Conservation (phyloP, 352 stramenopile genomes). For the Blastocystis sp. region DNA sequence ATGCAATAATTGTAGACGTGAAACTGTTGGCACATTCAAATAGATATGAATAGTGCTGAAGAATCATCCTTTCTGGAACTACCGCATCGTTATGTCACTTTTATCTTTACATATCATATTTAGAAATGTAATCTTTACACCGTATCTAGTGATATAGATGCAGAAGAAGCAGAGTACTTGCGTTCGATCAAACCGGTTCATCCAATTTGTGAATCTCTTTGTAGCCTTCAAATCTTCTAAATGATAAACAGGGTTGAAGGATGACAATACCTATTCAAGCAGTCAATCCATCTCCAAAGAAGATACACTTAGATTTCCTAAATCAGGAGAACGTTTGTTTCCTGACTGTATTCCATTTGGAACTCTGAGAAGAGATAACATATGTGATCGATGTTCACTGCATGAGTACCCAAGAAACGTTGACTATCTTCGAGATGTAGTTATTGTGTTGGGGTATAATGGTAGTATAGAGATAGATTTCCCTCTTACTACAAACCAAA, state of each 20-base stretch:
- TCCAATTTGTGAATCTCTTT: not conserved
- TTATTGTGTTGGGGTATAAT: too few species aligned
- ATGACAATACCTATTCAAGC: not conserved
- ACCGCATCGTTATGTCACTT: constrained; percentile 8
- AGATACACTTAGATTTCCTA: not conserved
- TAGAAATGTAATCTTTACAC: constrained; percentile 30
- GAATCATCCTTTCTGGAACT: not conserved
- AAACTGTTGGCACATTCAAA: not conserved
- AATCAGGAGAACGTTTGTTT: too few species aligned
- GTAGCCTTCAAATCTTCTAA: not conserved
- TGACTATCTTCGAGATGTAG: too few species aligned
- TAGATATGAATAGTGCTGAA: not conserved
- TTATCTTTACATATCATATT: not conserved
- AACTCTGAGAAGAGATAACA: too few species aligned
- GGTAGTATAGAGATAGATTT: too few species aligned
- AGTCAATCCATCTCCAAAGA: constrained; percentile 33
- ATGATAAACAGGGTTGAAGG: too few species aligned
- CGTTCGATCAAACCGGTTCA: not conserved
- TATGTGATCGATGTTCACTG: too few species aligned
- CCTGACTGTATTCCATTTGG: too few species aligned
- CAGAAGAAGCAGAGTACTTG: not conserved
- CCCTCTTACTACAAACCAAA: too few species aligned
- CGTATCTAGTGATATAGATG: not conserved
- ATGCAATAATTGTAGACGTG: not conserved
- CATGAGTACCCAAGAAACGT: too few species aligned